phyloP scores from a whole-genome alignment of 163 green algal species.

The Chlamydomonas reinhardtii region DNA sequence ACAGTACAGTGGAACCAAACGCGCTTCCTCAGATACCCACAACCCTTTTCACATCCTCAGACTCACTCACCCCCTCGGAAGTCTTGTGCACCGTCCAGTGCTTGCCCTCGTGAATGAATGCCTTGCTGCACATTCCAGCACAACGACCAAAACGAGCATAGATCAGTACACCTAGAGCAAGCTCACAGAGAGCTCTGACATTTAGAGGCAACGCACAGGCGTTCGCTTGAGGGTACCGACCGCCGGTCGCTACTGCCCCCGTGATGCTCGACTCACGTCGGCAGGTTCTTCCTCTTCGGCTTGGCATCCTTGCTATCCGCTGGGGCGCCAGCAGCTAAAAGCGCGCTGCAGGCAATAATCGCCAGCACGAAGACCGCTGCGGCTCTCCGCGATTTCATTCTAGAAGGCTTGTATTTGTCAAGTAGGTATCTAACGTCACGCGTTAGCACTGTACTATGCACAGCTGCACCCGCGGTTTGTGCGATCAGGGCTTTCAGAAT shows the following conservation, averaged over 20 bases:
- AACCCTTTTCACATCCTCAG: background rate
- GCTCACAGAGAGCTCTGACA: background rate
- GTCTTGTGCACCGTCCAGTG: slow-evolving; percentile 20
- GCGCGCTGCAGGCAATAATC: background rate
- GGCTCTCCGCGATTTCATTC: background rate
- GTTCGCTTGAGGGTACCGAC: too few species aligned
- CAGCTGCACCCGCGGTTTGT: too few species aligned
- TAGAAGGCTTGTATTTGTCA: background rate
- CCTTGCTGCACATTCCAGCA: background rate
- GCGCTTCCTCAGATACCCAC: background rate
- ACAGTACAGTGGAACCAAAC: too few species aligned
- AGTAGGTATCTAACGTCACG: too few species aligned
- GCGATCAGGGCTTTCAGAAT: too few species aligned
- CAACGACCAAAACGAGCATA: background rate
- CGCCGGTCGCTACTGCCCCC: too few species aligned
- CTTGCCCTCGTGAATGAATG: slow-evolving; percentile 15
- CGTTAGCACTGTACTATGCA: too few species aligned
- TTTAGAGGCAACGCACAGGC: background rate
- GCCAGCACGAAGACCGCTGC: background rate
- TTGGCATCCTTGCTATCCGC: background rate
- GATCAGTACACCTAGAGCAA: background rate
- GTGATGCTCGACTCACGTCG: too few species aligned
- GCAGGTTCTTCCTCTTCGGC: background rate
- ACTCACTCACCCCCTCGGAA: slow-evolving; percentile 2
- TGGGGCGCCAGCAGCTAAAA: slow-evolving; percentile 11